Evolutionary conservation across 2,329 filamentous ascomycete genomes (phyloP).

Genomic region (Botrytis sinoallii): DNA sequence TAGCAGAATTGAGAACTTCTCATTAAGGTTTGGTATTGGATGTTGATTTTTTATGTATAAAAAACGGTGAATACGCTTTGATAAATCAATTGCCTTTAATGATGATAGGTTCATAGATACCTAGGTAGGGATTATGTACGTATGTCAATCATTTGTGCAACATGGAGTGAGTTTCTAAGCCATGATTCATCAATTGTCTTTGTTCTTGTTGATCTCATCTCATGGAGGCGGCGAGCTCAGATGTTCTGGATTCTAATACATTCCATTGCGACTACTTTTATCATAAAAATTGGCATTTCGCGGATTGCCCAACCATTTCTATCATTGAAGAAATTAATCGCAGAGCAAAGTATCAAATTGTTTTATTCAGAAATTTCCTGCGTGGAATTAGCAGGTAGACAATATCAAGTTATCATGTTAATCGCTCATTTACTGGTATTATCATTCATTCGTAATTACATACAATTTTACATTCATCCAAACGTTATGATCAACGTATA

Average conservation of each 20-base stretch:
- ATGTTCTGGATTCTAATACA: not conserved
- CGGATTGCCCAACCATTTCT: not conserved
- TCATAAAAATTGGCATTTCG: too few relatives aligned
- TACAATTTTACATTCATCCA: not conserved
- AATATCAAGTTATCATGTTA: not conserved
- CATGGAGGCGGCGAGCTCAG: not conserved
- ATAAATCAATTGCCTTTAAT: not conserved
- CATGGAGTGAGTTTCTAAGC: not conserved
- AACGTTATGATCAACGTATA: not conserved
- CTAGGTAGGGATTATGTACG: not conserved
- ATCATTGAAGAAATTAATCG: not conserved
- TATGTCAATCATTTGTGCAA: not conserved
- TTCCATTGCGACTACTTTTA: not conserved
- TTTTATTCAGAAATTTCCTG: not conserved
- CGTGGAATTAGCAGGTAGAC: not conserved
- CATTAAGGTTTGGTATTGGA: not conserved
- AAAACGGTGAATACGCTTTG: not conserved
- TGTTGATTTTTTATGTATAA: not conserved
- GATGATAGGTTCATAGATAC: not conserved
- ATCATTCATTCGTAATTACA: not conserved
- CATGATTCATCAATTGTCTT: constrained; percentile 11
- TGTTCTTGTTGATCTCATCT: not conserved
- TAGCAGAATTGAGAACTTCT: not conserved
- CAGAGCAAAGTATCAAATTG: not conserved
- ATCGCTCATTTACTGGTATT: not conserved